Evolutionary conservation across 805 yeast genomes (phyloP).

Genomic region (Vanderwaltozyma verrucispora): DNA sequence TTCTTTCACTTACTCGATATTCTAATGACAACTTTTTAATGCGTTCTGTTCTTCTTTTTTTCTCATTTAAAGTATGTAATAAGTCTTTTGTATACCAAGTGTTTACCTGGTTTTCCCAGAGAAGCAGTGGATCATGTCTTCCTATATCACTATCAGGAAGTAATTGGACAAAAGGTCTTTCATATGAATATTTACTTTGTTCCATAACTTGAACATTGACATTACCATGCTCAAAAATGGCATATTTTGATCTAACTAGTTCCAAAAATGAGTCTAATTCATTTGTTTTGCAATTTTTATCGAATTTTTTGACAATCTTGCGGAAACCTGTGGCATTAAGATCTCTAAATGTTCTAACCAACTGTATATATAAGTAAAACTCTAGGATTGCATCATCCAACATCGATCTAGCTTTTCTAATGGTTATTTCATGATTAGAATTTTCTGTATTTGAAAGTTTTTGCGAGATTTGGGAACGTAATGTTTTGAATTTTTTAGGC

Average conservation of each 20-base stretch:
- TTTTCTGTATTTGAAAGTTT: background rate
- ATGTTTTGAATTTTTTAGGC: slow-evolving; percentile 10
- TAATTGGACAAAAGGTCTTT: background rate
- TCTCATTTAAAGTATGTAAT: slow-evolving; percentile 18
- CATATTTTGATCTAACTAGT: slow-evolving; percentile 16
- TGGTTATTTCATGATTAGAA: background rate
- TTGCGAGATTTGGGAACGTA: background rate
- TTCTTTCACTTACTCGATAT: slow-evolving; percentile 24
- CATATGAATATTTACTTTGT: background rate
- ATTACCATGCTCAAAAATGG: slow-evolving; percentile 19
- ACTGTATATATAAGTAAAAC: slow-evolving; percentile 23
- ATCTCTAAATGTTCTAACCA: slow-evolving; percentile 41
- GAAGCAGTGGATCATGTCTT: slow-evolving; percentile 20
- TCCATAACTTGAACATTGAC: slow-evolving; percentile 10
- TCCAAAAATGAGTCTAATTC: slow-evolving; percentile 21
- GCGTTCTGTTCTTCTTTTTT: slow-evolving; percentile 19
- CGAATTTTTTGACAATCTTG: slow-evolving; percentile 83
- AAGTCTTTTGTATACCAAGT: slow-evolving; percentile 33
- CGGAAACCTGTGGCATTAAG: slow-evolving; percentile 83
- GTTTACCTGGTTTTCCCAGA: slow-evolving; percentile 26
- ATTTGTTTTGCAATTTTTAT: slow-evolving; percentile 38
- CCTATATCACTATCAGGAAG: slow-evolving; percentile 1
- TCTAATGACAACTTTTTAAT: slow-evolving; percentile 23
- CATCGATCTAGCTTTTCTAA: slow-evolving; percentile 7
- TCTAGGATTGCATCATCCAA: slow-evolving; percentile 24